Base-by-base conservation (phyloP, 139 green algal species). In the Tetradesmus obliquus region DNA sequence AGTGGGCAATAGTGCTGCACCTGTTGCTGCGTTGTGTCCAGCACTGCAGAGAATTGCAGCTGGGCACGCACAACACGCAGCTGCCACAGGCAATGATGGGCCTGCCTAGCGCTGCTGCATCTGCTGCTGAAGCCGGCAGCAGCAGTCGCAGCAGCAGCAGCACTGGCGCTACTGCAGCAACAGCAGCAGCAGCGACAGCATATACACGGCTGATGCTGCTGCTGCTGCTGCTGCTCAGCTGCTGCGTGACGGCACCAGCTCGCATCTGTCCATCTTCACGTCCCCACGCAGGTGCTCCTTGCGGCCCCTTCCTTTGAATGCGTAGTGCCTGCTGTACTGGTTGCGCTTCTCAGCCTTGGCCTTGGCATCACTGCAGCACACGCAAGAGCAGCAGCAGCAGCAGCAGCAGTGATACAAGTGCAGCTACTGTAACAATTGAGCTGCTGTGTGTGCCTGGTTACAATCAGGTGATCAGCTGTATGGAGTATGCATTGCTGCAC, bases 251-350 rank as follows among this genome's bases (percentile, higher is more conserved):
- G 93, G 90, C 19, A 91, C 88, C 12, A 96, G 83, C 88, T 94
- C 91, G 24, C 80, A 85, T 15, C 91, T 82, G 12, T 96, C 93
- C 20, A 91, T 91, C 92, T 96, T 96, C 45, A 93, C 91, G 8
- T 90, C 87, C 5, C 85, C 74, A 0, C 91, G 88, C 22, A 94
- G 76, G 54, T 93, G 90, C 89, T 95, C 93, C 82, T 96, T 96
- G 12, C 94, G 91, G 6, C 94, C 94, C 54, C 94, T 87, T 0
- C 94, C 94, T 76, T 96, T 96, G 84, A 96, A 93, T 2, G 94
- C 94, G 45, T 95, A 95, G 71, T 96, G 94, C 22, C 94, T 92
- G 51, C 90, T 92, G 93, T 96, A 96, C 15, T 87, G 91, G 79
- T 94, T 94, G 93, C 95, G 93, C 54, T 91, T 82, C 22, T 93